Evolutionary conservation across 2,329 filamentous ascomycete genomes (phyloP).

Genomic region (Dendryphion nanum): DNA sequence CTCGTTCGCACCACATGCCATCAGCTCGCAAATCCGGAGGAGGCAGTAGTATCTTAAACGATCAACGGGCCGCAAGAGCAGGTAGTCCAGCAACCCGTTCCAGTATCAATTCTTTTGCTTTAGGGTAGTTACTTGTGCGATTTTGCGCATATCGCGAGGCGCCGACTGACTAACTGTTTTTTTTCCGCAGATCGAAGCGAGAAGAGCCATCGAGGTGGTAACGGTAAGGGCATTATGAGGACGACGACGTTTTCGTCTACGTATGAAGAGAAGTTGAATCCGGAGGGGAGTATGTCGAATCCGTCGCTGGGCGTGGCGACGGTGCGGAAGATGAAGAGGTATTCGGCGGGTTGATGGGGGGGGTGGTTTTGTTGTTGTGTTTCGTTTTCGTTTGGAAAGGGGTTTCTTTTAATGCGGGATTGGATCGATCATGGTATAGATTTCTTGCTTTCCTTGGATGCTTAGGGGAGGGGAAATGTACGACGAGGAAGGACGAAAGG

Average conservation of each 20-base stretch:
- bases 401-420: no score
- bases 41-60: conserved; percentile 11
- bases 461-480: no score
- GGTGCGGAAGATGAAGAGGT: neutral
- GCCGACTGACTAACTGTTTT: neutral
- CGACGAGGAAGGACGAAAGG: no score
- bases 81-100: conserved; percentile 3
- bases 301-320: neutral
- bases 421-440: no score
- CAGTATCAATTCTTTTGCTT: conserved; percentile 18
- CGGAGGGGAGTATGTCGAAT: neutral
- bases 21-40: no score
- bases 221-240: no score
- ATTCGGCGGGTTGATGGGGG: neutral
- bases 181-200: neutral
- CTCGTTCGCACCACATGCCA: no score
- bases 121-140: no score
- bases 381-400: neutral
- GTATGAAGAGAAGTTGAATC: neutral
- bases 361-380: neutral
- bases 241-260: no score
- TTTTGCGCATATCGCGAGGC: neutral
- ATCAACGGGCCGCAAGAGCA: conserved; percentile 4
- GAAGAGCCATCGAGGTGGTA: no score
- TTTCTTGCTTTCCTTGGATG: no score